A percentile compares a stretch with the other conserved stretches of the same genome.
These are phyloP conservation scores for Suhomyces bolitotheri DNA, from an alignment of 1,139 yeast genomes.

Conservation along the genomic window DNA sequence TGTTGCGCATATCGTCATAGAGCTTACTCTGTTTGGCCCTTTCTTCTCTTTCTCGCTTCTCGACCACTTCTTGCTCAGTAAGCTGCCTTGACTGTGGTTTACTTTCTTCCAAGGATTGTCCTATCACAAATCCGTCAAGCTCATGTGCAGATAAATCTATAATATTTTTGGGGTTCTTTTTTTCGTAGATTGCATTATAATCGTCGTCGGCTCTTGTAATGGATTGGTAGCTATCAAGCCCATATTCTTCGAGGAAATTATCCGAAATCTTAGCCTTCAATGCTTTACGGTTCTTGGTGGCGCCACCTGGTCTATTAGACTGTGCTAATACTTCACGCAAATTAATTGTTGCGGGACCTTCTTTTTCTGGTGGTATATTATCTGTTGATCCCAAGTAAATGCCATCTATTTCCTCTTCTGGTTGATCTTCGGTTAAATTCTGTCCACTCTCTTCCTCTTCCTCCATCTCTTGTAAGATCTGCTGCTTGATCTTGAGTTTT, in stretches of 20 bases:
- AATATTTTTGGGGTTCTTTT: slow-evolving; percentile 25
- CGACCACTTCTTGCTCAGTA: slow-evolving; percentile 30
- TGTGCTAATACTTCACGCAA: slow-evolving; percentile 10
- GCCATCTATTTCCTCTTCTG: slow-evolving; percentile 26
- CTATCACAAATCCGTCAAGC: slow-evolving; percentile 41
- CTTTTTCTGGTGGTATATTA: not conserved
- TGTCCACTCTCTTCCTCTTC: slow-evolving; percentile 13
- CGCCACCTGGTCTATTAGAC: slow-evolving; percentile 19
- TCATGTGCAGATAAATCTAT: slow-evolving; percentile 21
- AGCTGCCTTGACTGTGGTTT: slow-evolving; percentile 19
- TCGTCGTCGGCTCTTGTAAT: slow-evolving; percentile 29
- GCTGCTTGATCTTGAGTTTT: slow-evolving; percentile 38
- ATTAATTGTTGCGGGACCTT: slow-evolving; percentile 3
- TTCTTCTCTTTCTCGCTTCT: slow-evolving; percentile 25
- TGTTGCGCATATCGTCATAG: slow-evolving; percentile 31
- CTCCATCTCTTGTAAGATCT: slow-evolving; percentile 34
- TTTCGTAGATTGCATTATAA: slow-evolving; percentile 29
- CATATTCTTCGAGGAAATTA: slow-evolving; percentile 44
- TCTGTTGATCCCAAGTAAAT: slow-evolving; percentile 35
- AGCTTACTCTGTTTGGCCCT: slow-evolving; percentile 31
- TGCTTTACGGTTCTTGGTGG: slow-evolving; percentile 31
- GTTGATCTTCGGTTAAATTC: not conserved
- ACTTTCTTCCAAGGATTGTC: slow-evolving; percentile 21
- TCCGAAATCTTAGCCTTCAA: slow-evolving; percentile 34
- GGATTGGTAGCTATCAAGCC: slow-evolving; percentile 33